Base-by-base conservation (phyloP, 1,284 basidiomycete species). In the Malassezia sp. region DNA sequence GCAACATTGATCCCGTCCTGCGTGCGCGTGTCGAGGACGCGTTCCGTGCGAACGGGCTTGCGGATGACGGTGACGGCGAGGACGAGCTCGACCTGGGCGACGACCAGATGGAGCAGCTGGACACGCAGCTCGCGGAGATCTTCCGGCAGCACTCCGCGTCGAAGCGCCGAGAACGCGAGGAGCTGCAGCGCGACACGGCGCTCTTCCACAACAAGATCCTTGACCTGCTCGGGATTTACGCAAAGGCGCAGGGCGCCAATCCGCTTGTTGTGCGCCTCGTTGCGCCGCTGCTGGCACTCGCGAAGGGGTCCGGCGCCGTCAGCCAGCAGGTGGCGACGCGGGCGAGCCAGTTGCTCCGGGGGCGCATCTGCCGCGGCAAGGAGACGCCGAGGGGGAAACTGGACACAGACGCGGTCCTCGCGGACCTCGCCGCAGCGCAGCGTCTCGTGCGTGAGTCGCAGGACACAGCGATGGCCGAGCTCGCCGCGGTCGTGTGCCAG, bases 101-200 rank as follows among this genome's bases (percentile, higher is more conserved):
- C 65, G 90, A 96, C 35, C 86, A 95, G 73, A 97, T 96, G 91
- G 81, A 95, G 76, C 83, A 84, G 38, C 79, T 96, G 33, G 91
- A 97, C 66, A 85, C 86, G 52, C 85, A 93, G 65, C 79, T 97
- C 5, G 85, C 86, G 5, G 80, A 83, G 48, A 83, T 90, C 29
- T 95, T 97, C 79, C 79, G 79, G 54, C 67, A 73, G 36, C 79
- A 80, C 10, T 42, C 50, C n/a, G 79, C 78, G 49, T 80, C 77
- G 62, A 81, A 48, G 15, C 45, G 42, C 8, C 56, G 56, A 39
- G 52, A 56, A 38, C 24, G 24, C 26, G 45, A 51, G 32, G 58
- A 52, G 17, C 54, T 59, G 20, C 65, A 65, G 46, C 56, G 52
- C 23, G 65, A 69, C 30, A 56, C 56, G 5, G 47, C 85, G 5